phyloP scores from a whole-genome alignment of 2,329 filamentous ascomycete genomes.

The Pseudogymnoascus sp. region DNA sequence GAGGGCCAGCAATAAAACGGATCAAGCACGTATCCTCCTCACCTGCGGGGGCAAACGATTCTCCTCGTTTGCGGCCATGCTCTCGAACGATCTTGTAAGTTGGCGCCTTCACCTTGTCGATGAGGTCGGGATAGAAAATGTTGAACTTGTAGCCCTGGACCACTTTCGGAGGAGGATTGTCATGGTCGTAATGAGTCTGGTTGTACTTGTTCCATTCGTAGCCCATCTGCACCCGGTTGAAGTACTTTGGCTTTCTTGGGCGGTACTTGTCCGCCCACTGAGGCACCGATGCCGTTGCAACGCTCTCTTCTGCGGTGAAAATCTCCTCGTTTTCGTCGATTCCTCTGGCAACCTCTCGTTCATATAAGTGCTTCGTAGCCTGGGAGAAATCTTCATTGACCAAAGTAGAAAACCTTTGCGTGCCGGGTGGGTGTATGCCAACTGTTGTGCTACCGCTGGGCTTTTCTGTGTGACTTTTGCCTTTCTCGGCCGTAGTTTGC shows the following conservation, averaged over 20 bases:
- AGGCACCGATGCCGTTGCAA: constrained; percentile 56
- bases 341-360: constrained; percentile 85
- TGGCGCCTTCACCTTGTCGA: constrained; percentile 89
- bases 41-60: constrained; percentile 87
- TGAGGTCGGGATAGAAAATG: constrained; percentile 95
- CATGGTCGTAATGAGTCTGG: constrained; percentile 97
- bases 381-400: constrained; percentile 76
- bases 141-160: constrained; percentile 99
- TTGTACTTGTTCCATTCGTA: constrained; percentile 99
- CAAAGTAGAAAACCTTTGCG: constrained; percentile 61
- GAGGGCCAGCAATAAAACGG: constrained; percentile 87
- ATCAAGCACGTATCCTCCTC: constrained; percentile 97
- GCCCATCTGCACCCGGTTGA: constrained; percentile 97
- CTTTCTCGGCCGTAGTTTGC: constrained; percentile 33
- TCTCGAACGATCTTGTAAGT: constrained; percentile 95
- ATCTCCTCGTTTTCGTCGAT: constrained; percentile 93
- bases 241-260: constrained; percentile 89
- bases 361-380: constrained; percentile 81
- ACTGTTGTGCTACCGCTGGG: constrained; percentile 30
- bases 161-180: constrained; percentile 94
- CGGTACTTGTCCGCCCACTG: constrained; percentile 80
- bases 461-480: constrained; percentile 24
- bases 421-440: constrained; percentile 44
- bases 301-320: constrained; percentile 80
- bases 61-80: constrained; percentile 77